Conservation (phyloP, 2,329 filamentous ascomycete species). For the Pyrenochaeta sp. region DNA sequence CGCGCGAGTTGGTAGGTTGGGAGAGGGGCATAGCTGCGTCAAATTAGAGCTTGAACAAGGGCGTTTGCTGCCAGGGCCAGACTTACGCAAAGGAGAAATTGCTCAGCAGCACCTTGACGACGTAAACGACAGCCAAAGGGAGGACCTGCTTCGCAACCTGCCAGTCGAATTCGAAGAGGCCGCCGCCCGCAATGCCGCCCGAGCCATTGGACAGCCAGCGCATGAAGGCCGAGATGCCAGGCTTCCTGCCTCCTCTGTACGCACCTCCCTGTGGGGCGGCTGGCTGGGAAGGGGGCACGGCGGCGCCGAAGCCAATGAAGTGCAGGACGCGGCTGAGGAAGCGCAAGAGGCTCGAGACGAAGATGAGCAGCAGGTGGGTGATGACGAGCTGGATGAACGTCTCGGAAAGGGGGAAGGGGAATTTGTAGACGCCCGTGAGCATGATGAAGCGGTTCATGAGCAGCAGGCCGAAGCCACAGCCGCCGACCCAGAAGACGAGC, state of each 20-base stretch:
- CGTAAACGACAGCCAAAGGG: constrained; percentile 58
- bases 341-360: constrained; percentile 58
- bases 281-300: constrained; percentile 54
- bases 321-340: constrained; percentile 53
- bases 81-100: constrained; percentile 62
- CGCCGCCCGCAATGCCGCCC: constrained; percentile 61
- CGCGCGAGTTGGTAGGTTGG: constrained; percentile 62
- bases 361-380: constrained; percentile 57
- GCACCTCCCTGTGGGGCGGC: constrained; percentile 40
- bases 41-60: constrained; percentile 11
- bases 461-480: constrained; percentile 55
- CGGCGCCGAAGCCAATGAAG: constrained; percentile 52
- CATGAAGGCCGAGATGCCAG: constrained; percentile 33
- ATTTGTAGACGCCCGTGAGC: constrained; percentile 59
- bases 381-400: constrained; percentile 60
- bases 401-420: constrained; percentile 60
- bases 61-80: not conserved
- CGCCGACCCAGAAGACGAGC: constrained; percentile 58
- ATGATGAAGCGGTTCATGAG: constrained; percentile 62
- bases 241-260: constrained; percentile 36
- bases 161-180: constrained; percentile 61
- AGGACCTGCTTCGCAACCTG: constrained; percentile 57
- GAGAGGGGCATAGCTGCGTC: constrained; percentile 57
- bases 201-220: constrained; percentile 51
- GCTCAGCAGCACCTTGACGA: constrained; percentile 60